Conservation (phyloP, 208 protist species). For the Trypanosoma rangeli region DNA sequence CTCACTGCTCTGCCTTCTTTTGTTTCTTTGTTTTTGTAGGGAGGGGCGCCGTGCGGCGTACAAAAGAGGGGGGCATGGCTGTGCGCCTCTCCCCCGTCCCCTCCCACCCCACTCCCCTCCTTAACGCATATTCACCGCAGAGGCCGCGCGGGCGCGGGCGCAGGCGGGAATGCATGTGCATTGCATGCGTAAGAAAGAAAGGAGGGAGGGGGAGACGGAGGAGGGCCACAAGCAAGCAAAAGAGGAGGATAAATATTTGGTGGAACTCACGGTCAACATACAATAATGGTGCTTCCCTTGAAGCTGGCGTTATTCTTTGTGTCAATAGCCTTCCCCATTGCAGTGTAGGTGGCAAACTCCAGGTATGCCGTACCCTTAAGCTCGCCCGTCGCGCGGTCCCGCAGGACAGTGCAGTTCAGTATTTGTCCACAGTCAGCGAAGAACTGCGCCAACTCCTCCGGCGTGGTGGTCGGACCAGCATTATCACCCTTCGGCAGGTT, state of each 20-base stretch:
- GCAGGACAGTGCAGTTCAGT: constrained; percentile 82
- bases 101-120: background rate
- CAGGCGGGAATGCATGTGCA: constrained; percentile 1
- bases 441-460: constrained; percentile 80
- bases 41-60: constrained; percentile 16
- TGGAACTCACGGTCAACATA: constrained; percentile 65
- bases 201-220: constrained; percentile 5
- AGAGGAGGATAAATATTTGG: background rate
- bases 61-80: constrained; percentile 4
- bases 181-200: background rate
- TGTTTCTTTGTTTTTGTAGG: constrained; percentile 18
- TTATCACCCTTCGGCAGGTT: constrained; percentile 76
- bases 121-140: too few species aligned
- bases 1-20: constrained; percentile 32
- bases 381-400: constrained; percentile 74
- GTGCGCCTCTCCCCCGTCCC: background rate
- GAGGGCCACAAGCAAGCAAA: constrained; percentile 6
- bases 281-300: constrained; percentile 85
- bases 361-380: constrained; percentile 87
- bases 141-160: background rate
- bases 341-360: constrained; percentile 76
- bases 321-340: constrained; percentile 83
- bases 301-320: constrained; percentile 85
- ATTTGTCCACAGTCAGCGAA: constrained; percentile 80
- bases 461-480: constrained; percentile 60